phyloP scores from a whole-genome alignment of 1,284 basidiomycete species.

The Veloboletus limbatus region DNA sequence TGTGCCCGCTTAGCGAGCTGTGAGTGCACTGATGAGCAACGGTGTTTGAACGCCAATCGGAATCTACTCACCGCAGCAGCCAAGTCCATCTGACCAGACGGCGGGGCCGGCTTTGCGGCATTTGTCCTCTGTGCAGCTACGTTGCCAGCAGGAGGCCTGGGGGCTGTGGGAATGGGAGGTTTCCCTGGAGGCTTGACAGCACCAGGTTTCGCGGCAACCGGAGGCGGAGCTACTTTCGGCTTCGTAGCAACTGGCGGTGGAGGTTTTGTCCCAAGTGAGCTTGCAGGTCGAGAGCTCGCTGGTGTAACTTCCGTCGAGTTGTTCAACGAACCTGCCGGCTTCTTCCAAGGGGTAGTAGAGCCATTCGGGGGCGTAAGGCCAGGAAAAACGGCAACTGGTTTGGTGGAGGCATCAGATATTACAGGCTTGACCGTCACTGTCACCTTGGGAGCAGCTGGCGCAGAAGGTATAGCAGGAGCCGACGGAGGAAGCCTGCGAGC shows the following conservation, averaged over 20 bases:
- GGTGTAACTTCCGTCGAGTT: conserved; percentile 44
- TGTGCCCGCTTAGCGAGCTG: conserved; percentile 74
- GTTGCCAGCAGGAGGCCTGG: conserved; percentile 47
- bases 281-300: conserved; percentile 53
- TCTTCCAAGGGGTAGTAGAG: conserved; percentile 73
- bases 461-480: conserved; percentile 35
- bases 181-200: conserved; percentile 48
- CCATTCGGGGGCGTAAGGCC: conserved; percentile 66
- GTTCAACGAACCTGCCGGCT: conserved; percentile 37
- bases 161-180: conserved; percentile 56
- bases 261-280: conserved; percentile 45
- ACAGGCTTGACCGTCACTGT: conserved; percentile 45
- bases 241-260: conserved; percentile 51
- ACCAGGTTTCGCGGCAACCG: conserved; percentile 53
- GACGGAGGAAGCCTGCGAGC: conserved; percentile 49
- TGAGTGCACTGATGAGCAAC: conserved; percentile 6
- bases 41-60: background rate
- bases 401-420: conserved; percentile 55
- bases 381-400: conserved; percentile 72
- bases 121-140: conserved; percentile 46
- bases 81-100: conserved; percentile 73
- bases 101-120: conserved; percentile 38
- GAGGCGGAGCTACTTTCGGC: conserved; percentile 52
- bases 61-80: conserved; percentile 66
- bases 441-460: conserved; percentile 35